These are phyloP conservation scores for Thielaviopsis ethacetica DNA, from an alignment of 2,329 filamentous ascomycete species.

Conservation along the genomic window DNA sequence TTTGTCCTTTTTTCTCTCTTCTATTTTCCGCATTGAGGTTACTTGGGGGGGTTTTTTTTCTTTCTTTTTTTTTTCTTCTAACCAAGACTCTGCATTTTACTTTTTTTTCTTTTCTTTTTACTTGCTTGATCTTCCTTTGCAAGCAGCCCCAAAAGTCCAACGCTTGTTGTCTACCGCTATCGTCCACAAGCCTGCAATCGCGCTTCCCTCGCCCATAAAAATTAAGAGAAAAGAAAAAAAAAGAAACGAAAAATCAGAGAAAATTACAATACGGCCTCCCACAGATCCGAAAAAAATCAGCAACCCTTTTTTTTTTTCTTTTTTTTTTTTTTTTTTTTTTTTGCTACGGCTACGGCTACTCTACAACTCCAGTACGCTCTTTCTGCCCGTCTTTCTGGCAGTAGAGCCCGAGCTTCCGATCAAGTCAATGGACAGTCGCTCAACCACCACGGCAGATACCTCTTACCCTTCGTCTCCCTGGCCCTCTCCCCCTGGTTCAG, in stretches of 20 bases:
- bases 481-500: slow-evolving; percentile 18
- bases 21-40: too few species aligned
- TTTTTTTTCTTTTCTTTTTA: background rate
- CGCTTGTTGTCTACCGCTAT: background rate
- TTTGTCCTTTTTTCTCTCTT: too few species aligned
- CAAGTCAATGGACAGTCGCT: slow-evolving; percentile 34
- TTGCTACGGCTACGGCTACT: background rate
- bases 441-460: slow-evolving; percentile 32
- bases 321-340: too few species aligned
- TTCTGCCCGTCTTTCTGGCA: slow-evolving; percentile 12
- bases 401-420: slow-evolving; percentile 17
- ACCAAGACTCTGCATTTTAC: background rate
- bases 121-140: background rate
- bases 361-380: background rate
- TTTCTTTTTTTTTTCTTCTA: too few species aligned
- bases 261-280: background rate
- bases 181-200: background rate
- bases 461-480: slow-evolving; percentile 27
- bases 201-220: background rate
- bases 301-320: too few species aligned
- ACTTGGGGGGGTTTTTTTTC: too few species aligned
- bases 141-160: background rate
- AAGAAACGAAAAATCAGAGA: background rate
- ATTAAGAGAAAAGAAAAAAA: background rate
- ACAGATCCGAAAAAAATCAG: background rate